Base-by-base conservation (phyloP, 2,329 filamentous ascomycete genomes). In the Neurospora crassa region DNA sequence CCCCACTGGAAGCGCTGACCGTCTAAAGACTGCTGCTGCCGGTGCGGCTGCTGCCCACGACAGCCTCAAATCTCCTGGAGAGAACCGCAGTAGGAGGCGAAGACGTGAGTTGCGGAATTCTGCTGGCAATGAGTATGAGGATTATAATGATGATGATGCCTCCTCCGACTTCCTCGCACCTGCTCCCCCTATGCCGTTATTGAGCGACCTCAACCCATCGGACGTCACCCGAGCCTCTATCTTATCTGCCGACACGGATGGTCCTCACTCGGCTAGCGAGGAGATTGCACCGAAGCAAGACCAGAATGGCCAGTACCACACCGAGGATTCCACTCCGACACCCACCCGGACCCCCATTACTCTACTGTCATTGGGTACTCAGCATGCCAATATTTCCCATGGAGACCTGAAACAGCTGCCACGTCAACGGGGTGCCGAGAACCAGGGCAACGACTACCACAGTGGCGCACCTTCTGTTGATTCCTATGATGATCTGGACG, bases 221-320 rank as follows among this genome's bases (percentile, higher is more conserved):
- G 94, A 97, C 69, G 81, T 97, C 70, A 98, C 95, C 0, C 87
- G 95, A 76, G 91, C 91, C 18, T 97, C 95, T 0, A 92, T 98
- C 70, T 82, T 96, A 20, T 96, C 94, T 5, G 92, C 92, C 40
- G 90, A 92, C 40, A 92, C 92, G 0, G 92, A 93, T 74, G 84
- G 89, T 69, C 91, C 92, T 18, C 85, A 87, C 67, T 92, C 91
- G 20, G 89, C 90, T 29, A 90, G 85, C 77, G 89, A 87, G 76
- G 87, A 87, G 81, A 84, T 81, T 76, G 86, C 84, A 1, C 89
- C 90, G 14, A 80, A 91, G 67, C 87, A 86, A 47, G 88, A 93
- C 74, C 85, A 92, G n/a, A 79, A 86, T 42, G 89, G 87, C 5
- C 80, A 87, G 37, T 80, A 82, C 34, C 92, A 92, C 3, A 85